These are phyloP conservation scores for Aleurites moluccanus DNA, from an alignment of 441 rosid species.

Conservation along the genomic window DNA sequence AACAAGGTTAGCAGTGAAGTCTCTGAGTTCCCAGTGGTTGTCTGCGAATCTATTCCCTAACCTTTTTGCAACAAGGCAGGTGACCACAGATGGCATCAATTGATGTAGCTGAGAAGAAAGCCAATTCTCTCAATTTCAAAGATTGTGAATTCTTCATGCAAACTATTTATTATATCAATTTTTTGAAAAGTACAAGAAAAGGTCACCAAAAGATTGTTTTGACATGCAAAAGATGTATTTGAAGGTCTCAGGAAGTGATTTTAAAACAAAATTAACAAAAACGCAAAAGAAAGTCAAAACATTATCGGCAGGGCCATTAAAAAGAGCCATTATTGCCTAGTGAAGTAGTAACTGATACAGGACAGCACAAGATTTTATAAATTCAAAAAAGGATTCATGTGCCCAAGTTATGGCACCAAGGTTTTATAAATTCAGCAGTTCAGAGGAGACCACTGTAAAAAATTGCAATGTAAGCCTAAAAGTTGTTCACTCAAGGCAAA, in stretches of 20 bases:
- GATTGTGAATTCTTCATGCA: constrained; percentile 23
- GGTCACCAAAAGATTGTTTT: neutral
- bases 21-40: constrained; percentile 97
- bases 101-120: constrained; percentile 81
- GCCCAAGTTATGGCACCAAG: neutral
- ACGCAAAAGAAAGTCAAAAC: neutral
- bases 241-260: constrained; percentile 7
- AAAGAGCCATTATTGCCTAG: neutral
- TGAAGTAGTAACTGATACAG: neutral
- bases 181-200: constrained; percentile 15
- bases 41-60: constrained; percentile 86
- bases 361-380: neutral
- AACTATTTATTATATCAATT: constrained; percentile 20
- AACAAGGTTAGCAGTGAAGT: constrained; percentile 76
- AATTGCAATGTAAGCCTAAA: neutral
- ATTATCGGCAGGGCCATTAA: neutral
- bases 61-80: constrained; percentile 95
- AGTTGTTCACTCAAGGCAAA: neutral
- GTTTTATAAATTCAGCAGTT: neutral
- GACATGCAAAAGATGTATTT: constrained; percentile 8
- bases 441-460: neutral
- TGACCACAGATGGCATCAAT: constrained; percentile 97
- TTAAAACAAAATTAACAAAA: neutral
- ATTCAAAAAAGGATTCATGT: neutral
- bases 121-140: constrained; percentile 38